These are phyloP conservation scores for Cyathus striatus DNA, from an alignment of 768 basidiomycete genomes.

Conservation along the genomic window DNA sequence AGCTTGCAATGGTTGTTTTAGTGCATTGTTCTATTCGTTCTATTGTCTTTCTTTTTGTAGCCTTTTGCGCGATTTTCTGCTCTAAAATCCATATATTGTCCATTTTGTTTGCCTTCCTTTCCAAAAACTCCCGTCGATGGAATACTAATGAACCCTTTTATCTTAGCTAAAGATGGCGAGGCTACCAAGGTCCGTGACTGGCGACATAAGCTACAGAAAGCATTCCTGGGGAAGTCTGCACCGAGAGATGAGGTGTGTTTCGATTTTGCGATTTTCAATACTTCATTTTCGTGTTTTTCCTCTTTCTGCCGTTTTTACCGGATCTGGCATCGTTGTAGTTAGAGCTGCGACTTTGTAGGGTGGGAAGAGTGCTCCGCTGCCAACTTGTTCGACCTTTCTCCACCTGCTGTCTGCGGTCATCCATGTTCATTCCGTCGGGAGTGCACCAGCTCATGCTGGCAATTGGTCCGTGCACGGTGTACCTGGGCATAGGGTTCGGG, in stretches of 20 bases:
- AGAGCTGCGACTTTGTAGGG: constrained; percentile 88
- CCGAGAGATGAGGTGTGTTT: constrained; percentile 61
- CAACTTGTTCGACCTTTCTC: constrained; percentile 52
- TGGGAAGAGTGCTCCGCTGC: constrained; percentile 83
- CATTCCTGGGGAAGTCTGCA: constrained; percentile 61
- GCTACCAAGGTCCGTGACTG: constrained; percentile 76
- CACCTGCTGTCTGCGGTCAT: too few relatives aligned
- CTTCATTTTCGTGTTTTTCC: constrained; percentile 18
- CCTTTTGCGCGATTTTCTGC: background rate
- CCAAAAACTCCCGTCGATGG: background rate
- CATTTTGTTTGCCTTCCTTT: constrained; percentile 2
- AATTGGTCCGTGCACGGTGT: too few relatives aligned
- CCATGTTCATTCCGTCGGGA: too few relatives aligned
- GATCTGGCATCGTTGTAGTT: constrained; percentile 17
- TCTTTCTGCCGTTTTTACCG: background rate
- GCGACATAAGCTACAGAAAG: constrained; percentile 90
- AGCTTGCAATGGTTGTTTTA: too few relatives aligned
- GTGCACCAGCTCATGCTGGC: too few relatives aligned
- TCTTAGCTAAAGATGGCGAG: constrained; percentile 64
- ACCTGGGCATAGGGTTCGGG: too few relatives aligned
- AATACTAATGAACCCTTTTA: constrained; percentile 19
- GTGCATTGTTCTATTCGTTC: too few relatives aligned
- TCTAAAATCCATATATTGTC: constrained; percentile 1
- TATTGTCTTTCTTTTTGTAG: background rate
- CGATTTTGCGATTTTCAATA: too few relatives aligned